These are phyloP conservation scores for Salicornia ramosissima DNA, from an alignment of 148 eudicot species.

Conservation along the genomic window DNA sequence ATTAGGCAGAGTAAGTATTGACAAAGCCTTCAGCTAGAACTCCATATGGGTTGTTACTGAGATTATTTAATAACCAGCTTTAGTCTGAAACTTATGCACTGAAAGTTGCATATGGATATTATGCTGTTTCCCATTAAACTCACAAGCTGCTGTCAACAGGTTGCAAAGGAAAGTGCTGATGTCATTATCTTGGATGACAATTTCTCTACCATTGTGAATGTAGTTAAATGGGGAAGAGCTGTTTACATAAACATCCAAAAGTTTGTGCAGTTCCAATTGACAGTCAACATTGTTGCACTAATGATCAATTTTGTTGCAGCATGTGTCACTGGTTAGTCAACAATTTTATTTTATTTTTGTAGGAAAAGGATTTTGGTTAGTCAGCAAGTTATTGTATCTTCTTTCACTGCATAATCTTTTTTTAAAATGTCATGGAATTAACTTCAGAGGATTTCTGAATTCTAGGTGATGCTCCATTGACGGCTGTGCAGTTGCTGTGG, in stretches of 20 bases:
- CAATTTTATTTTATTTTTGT: too few relatives aligned
- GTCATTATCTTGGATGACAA: conserved; percentile 88
- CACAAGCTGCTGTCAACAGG: conserved; percentile 38
- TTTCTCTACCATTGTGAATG: conserved; percentile 74
- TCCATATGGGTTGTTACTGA: neutral
- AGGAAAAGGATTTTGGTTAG: too few relatives aligned
- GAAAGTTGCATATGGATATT: neutral
- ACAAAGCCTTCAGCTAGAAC: neutral
- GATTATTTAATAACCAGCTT: neutral
- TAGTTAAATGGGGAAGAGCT: conserved; percentile 93
- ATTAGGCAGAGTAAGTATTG: too few relatives aligned
- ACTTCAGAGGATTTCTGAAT: neutral
- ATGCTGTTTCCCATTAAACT: neutral
- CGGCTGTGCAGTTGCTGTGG: conserved; percentile 92
- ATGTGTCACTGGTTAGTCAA: conserved; percentile 54
- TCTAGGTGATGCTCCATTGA: conserved; percentile 91
- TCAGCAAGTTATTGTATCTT: neutral
- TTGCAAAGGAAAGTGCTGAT: conserved; percentile 88
- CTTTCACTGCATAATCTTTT: neutral
- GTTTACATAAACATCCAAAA: conserved; percentile 92
- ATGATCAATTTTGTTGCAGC: conserved; percentile 83
- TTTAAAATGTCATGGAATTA: neutral
- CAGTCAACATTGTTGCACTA: conserved; percentile 86
- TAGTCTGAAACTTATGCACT: neutral
- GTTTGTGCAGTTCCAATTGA: conserved; percentile 93